Conservation (phyloP, 2,329 filamentous ascomycete species). For the Elsinoe necatrix region DNA sequence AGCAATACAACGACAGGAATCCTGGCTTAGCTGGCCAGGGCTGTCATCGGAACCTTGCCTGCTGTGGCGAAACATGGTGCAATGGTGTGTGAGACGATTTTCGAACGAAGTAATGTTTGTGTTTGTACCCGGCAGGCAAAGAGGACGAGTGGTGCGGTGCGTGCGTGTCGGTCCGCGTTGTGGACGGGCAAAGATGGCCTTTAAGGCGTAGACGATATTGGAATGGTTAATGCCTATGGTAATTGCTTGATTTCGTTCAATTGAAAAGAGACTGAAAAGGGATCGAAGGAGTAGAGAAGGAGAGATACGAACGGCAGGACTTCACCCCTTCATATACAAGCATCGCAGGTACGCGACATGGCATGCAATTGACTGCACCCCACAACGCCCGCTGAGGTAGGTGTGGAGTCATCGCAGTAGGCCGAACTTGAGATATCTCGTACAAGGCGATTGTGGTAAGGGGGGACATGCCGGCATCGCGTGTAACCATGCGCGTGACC, state of each 20-base stretch:
- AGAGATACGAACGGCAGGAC: background rate
- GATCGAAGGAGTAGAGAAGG: background rate
- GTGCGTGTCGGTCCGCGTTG: background rate
- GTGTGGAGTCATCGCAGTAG: background rate
- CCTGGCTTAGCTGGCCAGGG: background rate
- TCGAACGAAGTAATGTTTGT: background rate
- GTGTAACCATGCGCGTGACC: conserved; percentile 7
- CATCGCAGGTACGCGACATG: background rate
- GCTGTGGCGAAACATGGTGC: conserved; percentile 4
- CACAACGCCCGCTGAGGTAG: conserved; percentile 2
- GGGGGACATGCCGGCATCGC: conserved; percentile 1
- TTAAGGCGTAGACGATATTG: too few relatives aligned
- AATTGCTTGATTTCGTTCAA: background rate
- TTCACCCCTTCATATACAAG: background rate
- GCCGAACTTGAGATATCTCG: background rate
- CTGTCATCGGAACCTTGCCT: conserved; percentile 13
- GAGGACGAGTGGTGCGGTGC: background rate
- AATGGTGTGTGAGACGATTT: background rate
- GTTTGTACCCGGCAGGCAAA: background rate
- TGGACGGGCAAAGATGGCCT: background rate
- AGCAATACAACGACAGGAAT: background rate
- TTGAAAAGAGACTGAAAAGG: background rate
- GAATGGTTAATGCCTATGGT: background rate
- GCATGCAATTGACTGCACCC: background rate
- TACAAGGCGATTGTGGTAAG: background rate